Conservation (phyloP, 148 eudicot genomes). For the Cornus controversa region DNA sequence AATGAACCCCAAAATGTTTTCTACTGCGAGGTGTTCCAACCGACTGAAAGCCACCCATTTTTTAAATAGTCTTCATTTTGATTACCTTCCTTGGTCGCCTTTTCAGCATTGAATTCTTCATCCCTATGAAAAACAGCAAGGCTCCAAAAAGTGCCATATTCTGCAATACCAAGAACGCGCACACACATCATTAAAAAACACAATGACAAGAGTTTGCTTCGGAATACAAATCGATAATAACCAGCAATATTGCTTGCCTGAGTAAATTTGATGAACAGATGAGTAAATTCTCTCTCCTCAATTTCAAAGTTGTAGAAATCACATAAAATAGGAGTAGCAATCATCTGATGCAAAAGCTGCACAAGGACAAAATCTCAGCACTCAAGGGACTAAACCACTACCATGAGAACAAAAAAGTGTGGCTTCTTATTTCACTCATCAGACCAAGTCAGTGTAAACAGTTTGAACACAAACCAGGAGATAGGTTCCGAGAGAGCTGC, state of each 20-base stretch:
- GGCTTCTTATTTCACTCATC: too few species aligned
- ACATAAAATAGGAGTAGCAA: conserved; percentile 67
- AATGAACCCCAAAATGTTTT: neutral
- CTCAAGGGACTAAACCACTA: neutral
- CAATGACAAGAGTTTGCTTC: neutral
- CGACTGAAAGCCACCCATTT: neutral
- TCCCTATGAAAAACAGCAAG: conserved; percentile 67
- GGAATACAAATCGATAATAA: neutral
- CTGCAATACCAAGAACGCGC: conserved; percentile 25
- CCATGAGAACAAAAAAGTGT: neutral
- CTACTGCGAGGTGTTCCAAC: neutral
- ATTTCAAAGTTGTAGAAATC: conserved; percentile 90
- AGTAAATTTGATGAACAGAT: conserved; percentile 68
- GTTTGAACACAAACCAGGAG: conserved; percentile 49
- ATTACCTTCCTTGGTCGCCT: conserved; percentile 52
- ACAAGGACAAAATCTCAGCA: neutral
- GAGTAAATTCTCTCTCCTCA: conserved; percentile 58
- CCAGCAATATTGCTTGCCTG: conserved; percentile 43
- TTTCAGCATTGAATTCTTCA: conserved; percentile 71
- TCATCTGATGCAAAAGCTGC: conserved; percentile 73
- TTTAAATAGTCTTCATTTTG: conserved; percentile 46
- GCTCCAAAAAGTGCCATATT: conserved; percentile 68
- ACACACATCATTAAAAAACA: neutral
- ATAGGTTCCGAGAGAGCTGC: conserved; percentile 73
- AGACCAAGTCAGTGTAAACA: too few species aligned